Evolutionary conservation across 176 grass and related monocot species (phyloP), one percentile per base, ranked within the genome.

Genomic region (Rhynchospora pubera): DNA sequence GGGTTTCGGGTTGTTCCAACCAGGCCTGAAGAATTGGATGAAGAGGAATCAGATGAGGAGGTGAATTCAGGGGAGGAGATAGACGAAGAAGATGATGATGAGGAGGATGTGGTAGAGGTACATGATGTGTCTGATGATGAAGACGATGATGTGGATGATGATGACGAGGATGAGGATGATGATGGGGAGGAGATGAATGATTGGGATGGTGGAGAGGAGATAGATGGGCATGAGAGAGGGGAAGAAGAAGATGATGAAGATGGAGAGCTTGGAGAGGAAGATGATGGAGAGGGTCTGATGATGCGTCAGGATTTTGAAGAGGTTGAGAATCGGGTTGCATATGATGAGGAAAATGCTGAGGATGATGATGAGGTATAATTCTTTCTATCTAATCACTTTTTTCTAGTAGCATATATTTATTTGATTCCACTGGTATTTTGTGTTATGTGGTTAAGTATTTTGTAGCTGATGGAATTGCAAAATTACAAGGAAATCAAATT

Each of bases 141-240:
- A 3, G 94, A 62, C 52, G 89, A 85, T 14, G 92, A 94, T n/a
- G 90, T 90, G 30, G 86, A 92, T 0, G 94, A 94, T 43, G 94
- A 88, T 0, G 85, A 92, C 0, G 92, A 92, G 5, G 84, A 88
- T 2, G 93, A 92, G 0, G 93, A 91, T 16, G 89, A 79, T 0
- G 91, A 90, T 0, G 86, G 88, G 0, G 89, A 85, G 0, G 94
- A 93, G 2, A 89, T 91, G 0, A 84, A 89, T 14, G 91, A 89
- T 16, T 91, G 89, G 52, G 88, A 85, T 15, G 70, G 46, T 19
- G 84, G 57, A 72, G 92, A 85, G 71, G 92, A 94, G 83, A 97
- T 97, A 14, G 94, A 97, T 89, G 94, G 92, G 34, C 94, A 97
- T 88, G 94, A 97, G 42, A 92, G 89, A 15, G 94, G 94, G 6